These are phyloP conservation scores for Simmondsia chinensis DNA, from an alignment of 148 eudicot genomes.

Conservation along the genomic window DNA sequence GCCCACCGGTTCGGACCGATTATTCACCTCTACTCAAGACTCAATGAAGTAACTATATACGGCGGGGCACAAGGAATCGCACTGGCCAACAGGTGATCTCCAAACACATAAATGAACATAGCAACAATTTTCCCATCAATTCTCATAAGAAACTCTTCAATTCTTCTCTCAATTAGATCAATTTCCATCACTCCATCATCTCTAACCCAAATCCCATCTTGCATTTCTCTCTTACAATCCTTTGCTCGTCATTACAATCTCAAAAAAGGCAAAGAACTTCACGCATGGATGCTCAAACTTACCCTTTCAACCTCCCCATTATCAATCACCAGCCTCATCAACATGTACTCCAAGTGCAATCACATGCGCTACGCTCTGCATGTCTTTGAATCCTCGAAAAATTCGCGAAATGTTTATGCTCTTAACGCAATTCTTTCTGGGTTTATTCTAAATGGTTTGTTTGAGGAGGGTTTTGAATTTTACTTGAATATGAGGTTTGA, in stretches of 20 bases:
- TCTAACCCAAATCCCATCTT: too few relatives aligned
- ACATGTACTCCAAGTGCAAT: constrained; percentile 69
- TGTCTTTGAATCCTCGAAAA: constrained; percentile 24
- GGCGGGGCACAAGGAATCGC: too few relatives aligned
- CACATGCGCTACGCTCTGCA: constrained; percentile 28
- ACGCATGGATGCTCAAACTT: constrained; percentile 39
- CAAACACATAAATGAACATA: too few relatives aligned
- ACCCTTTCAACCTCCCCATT: constrained; percentile 34
- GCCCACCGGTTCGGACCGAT: too few relatives aligned
- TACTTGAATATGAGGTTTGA: constrained; percentile 32
- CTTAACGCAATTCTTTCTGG: constrained; percentile 58
- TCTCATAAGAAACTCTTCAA: too few relatives aligned
- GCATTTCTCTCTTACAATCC: constrained; percentile 37
- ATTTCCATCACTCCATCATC: too few relatives aligned
- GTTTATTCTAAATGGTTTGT: constrained; percentile 24
- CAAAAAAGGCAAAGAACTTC: constrained; percentile 37
- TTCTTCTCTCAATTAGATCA: too few relatives aligned
- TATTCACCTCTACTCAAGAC: too few relatives aligned
- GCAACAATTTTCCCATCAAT: too few relatives aligned
- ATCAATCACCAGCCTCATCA: constrained; percentile 59
- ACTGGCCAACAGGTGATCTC: too few relatives aligned
- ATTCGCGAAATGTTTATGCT: constrained; percentile 29
- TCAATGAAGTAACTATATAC: too few relatives aligned
- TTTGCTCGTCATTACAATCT: constrained; percentile 32
- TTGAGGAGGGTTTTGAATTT: constrained; percentile 23